Conservation (phyloP, 768 basidiomycete genomes). For the Naganishia kalamii region DNA sequence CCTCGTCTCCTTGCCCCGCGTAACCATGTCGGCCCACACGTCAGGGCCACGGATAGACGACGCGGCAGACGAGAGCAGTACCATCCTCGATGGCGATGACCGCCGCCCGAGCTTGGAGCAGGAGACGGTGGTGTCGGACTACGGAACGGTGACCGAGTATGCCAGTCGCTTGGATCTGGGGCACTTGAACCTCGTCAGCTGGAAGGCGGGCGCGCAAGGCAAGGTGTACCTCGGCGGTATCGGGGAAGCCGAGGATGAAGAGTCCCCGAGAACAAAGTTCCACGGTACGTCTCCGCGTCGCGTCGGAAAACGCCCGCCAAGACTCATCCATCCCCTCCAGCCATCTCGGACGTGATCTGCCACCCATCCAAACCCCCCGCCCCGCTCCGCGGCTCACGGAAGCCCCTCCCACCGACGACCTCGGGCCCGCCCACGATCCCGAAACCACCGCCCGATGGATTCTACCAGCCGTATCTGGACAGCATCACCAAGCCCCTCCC, state of each 20-base stretch:
- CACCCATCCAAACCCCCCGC: slow-evolving; percentile 53
- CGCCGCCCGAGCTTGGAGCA: neutral
- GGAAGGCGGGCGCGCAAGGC: slow-evolving; percentile 36
- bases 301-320: neutral
- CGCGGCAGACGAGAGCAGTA: neutral
- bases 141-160: neutral
- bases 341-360: slow-evolving; percentile 18
- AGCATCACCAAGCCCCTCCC: slow-evolving; percentile 62
- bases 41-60: slow-evolving; percentile 2
- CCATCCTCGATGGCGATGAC: neutral
- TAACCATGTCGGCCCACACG: neutral
- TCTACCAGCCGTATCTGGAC: slow-evolving; percentile 45
- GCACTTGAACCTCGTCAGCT: slow-evolving; percentile 39
- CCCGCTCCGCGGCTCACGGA: slow-evolving; percentile 75
- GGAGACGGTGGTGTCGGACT: neutral
- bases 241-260: neutral
- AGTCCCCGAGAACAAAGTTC: neutral
- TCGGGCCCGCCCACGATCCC: slow-evolving; percentile 53
- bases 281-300: neutral
- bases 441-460: slow-evolving; percentile 43
- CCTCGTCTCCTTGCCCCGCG: neutral
- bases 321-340: neutral
- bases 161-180: slow-evolving; percentile 25
- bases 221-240: neutral
- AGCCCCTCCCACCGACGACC: slow-evolving; percentile 58